Percentiles rank a stretch among this genome's conserved stretches.
phyloP scores from a whole-genome alignment of 495 filamentous ascomycete genomes.

The Pseudomonodictys pantanalensis region DNA sequence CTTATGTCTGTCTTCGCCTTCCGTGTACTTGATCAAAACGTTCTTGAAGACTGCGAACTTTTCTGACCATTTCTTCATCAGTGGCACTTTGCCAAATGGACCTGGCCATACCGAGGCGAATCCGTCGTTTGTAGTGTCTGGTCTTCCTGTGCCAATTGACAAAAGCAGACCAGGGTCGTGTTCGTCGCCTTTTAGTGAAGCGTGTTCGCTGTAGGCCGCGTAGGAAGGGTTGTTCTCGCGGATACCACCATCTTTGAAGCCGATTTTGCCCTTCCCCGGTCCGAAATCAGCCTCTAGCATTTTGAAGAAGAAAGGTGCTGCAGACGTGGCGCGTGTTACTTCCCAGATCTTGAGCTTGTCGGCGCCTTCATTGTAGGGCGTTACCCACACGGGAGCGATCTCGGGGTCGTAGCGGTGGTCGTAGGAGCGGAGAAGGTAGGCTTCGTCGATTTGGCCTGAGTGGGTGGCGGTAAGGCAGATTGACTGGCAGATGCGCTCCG shows the following conservation, averaged over 20 bases:
- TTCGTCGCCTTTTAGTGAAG: slow-evolving; percentile 38
- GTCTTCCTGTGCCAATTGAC: slow-evolving; percentile 42
- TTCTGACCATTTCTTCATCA: slow-evolving; percentile 42
- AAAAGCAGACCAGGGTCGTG: slow-evolving; percentile 40
- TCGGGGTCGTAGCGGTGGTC: slow-evolving; percentile 40
- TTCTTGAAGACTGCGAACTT: slow-evolving; percentile 46
- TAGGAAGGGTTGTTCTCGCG: slow-evolving; percentile 46
- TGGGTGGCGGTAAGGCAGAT: slow-evolving; percentile 46
- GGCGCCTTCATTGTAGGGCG: slow-evolving; percentile 45
- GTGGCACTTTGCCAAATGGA: slow-evolving; percentile 34
- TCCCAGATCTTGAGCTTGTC: slow-evolving; percentile 49
- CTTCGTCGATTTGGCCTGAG: slow-evolving; percentile 39
- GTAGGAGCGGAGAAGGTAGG: slow-evolving; percentile 47
- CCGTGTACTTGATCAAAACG: slow-evolving; percentile 47
- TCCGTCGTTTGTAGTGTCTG: slow-evolving; percentile 40
- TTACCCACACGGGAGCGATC: slow-evolving; percentile 41
- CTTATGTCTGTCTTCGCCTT: slow-evolving; percentile 44
- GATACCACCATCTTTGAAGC: slow-evolving; percentile 48
- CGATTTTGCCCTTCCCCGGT: slow-evolving; percentile 18
- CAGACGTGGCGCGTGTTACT: slow-evolving; percentile 53
- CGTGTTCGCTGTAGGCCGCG: slow-evolving; percentile 43
- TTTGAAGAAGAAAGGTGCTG: slow-evolving; percentile 53
- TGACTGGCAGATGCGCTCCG: slow-evolving; percentile 42
- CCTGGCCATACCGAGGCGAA: slow-evolving; percentile 44
- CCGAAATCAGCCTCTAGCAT: slow-evolving; percentile 41